Conservation (phyloP, 768 basidiomycete genomes). For the Rubroboletus satanas region DNA sequence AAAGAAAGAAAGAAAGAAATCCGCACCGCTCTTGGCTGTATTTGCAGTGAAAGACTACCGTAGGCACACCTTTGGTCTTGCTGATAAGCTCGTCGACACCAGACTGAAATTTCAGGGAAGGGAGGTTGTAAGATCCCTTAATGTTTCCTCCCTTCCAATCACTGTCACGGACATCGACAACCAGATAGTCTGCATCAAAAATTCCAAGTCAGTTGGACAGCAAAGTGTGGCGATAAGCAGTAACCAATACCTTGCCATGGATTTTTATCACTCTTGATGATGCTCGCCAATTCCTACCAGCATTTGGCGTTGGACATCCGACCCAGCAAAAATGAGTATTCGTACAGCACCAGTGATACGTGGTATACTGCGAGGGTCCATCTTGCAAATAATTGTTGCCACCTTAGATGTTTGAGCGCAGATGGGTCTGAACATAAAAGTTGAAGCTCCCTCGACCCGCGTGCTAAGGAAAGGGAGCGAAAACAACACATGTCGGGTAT, state of each 20-base stretch:
- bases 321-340: slow-evolving; percentile 2
- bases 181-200: slow-evolving; percentile 50
- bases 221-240: neutral
- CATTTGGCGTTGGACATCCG: slow-evolving; percentile 10
- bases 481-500: slow-evolving; percentile 2
- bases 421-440: slow-evolving; percentile 7
- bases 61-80: slow-evolving; percentile 56
- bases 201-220: neutral
- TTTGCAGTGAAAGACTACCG: slow-evolving; percentile 75
- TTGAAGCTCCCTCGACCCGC: neutral
- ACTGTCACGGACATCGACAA: slow-evolving; percentile 84
- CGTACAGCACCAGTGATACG: slow-evolving; percentile 22
- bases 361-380: slow-evolving; percentile 16
- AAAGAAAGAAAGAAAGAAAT: neutral
- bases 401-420: neutral
- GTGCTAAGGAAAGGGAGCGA: neutral
- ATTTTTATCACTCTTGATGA: slow-evolving; percentile 64
- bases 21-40: slow-evolving; percentile 72
- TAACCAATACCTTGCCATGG: slow-evolving; percentile 37
- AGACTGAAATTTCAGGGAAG: slow-evolving; percentile 55
- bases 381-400: slow-evolving; percentile 9
- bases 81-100: slow-evolving; percentile 57
- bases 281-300: slow-evolving; percentile 59
- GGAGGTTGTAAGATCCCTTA: slow-evolving; percentile 55
- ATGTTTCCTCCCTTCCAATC: slow-evolving; percentile 81